These are phyloP conservation scores for Colletotrichum navitas DNA, from an alignment of 2,329 filamentous ascomycete genomes.

Conservation along the genomic window DNA sequence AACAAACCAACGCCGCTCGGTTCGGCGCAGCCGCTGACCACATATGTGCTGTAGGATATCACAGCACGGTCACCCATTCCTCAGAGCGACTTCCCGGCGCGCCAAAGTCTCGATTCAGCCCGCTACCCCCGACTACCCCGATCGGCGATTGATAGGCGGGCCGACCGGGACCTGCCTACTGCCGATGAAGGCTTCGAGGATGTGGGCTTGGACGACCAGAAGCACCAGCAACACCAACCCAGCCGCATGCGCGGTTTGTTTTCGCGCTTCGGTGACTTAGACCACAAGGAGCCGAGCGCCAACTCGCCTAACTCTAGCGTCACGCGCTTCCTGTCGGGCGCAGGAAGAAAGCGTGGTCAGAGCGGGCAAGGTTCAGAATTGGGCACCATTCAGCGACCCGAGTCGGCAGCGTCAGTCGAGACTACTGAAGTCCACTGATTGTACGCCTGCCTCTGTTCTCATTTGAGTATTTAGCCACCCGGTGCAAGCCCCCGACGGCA, in stretches of 20 bases:
- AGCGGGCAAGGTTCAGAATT: conserved; percentile 80
- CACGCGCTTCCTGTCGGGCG: conserved; percentile 73
- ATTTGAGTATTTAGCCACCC: conserved; percentile 18
- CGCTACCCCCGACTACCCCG: conserved; percentile 73
- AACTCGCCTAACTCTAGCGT: conserved; percentile 54
- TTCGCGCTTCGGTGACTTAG: conserved; percentile 78
- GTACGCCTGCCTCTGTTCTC: conserved; percentile 8
- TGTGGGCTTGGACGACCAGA: conserved; percentile 85
- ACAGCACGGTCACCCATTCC: conserved; percentile 85
- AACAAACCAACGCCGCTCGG: neutral
- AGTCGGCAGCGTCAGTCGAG: conserved; percentile 47
- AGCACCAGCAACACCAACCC: conserved; percentile 55
- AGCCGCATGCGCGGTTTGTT: conserved; percentile 77
- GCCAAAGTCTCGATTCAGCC: conserved; percentile 85
- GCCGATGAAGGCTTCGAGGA: conserved; percentile 89
- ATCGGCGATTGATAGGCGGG: conserved; percentile 69
- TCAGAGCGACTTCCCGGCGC: conserved; percentile 69
- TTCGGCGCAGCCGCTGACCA: conserved; percentile 14
- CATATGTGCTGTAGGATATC: conserved; percentile 75
- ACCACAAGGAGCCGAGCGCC: conserved; percentile 51
- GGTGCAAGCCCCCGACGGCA: conserved; percentile 18
- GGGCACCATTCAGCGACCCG: conserved; percentile 67
- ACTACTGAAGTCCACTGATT: conserved; percentile 42
- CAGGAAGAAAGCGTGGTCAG: conserved; percentile 77
- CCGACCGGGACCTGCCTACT: conserved; percentile 72